These are phyloP conservation scores for Trebouxia sp. DNA, from an alignment of 139 green algal species.

Conservation along the genomic window DNA sequence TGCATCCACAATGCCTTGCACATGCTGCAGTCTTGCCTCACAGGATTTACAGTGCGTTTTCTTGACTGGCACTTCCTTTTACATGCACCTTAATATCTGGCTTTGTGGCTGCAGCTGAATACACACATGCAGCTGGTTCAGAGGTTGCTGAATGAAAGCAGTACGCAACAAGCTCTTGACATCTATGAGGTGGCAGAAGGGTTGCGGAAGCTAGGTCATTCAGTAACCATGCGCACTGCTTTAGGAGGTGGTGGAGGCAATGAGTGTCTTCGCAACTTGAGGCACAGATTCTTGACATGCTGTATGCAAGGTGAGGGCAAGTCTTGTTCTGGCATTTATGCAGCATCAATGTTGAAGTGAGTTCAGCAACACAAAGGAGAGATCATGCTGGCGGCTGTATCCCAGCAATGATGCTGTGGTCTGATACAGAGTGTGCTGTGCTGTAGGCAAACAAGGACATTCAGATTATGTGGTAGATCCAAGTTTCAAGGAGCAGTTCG, in stretches of 20 bases:
- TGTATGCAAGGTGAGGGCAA: neutral
- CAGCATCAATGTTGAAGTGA: conserved; percentile 1
- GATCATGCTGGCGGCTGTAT: too few species aligned
- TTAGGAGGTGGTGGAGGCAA: conserved; percentile 52
- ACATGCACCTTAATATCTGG: neutral
- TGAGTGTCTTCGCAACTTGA: conserved; percentile 66
- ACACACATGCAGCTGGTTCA: conserved; percentile 25
- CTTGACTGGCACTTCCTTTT: neutral
- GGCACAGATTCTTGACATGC: conserved; percentile 62
- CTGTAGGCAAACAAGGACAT: neutral
- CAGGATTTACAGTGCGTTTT: neutral
- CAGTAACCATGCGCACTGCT: conserved; percentile 48
- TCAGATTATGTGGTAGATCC: conserved; percentile 58
- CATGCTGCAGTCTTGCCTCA: too few species aligned
- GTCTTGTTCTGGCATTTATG: neutral
- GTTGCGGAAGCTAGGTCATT: conserved; percentile 45
- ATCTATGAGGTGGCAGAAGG: conserved; percentile 43
- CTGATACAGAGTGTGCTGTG: neutral
- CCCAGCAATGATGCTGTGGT: neutral
- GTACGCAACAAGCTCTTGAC: neutral
- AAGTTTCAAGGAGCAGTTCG: conserved; percentile 65
- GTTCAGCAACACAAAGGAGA: too few species aligned
- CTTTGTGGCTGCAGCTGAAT: neutral
- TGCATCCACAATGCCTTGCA: too few species aligned
- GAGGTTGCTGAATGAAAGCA: neutral